Conservation (phyloP, 2,329 filamentous ascomycete genomes). For the Arachnopeziza araneosa region DNA sequence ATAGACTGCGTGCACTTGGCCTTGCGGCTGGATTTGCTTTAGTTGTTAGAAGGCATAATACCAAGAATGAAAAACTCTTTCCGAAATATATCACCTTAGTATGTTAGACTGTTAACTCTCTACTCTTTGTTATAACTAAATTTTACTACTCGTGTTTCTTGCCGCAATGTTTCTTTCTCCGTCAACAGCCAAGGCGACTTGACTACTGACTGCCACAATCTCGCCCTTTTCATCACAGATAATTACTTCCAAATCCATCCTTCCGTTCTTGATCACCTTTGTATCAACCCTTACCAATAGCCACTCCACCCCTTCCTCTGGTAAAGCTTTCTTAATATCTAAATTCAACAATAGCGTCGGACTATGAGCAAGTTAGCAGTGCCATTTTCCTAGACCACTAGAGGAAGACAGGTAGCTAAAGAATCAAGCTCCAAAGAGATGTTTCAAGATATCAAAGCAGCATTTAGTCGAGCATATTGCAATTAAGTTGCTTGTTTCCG, state of each 20-base stretch:
- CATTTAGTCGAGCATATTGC: too few species aligned
- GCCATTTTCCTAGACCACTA: too few species aligned
- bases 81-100: background rate
- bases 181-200: constrained; percentile 59
- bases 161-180: constrained; percentile 52
- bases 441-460: too few species aligned
- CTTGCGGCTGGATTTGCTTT: constrained; percentile 14
- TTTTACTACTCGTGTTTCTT: constrained; percentile 17
- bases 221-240: constrained; percentile 60
- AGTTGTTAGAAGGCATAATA: constrained; percentile 1
- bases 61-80: background rate
- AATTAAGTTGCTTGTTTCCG: too few species aligned
- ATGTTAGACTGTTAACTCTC: background rate
- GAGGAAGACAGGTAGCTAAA: too few species aligned
- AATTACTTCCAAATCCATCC: constrained; percentile 68
- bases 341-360: constrained; percentile 66
- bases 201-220: constrained; percentile 61
- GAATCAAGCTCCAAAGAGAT: too few species aligned
- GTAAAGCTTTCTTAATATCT: constrained; percentile 69
- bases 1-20: constrained; percentile 18
- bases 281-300: constrained; percentile 59
- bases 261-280: constrained; percentile 64
- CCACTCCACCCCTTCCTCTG: constrained; percentile 65
- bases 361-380: background rate
- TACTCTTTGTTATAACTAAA: constrained; percentile 4